A percentile compares a stretch with the other conserved stretches of the same genome.
Evolutionary conservation across 495 filamentous ascomycete species (phyloP).

Genomic region (Penicillium coprophilum): DNA sequence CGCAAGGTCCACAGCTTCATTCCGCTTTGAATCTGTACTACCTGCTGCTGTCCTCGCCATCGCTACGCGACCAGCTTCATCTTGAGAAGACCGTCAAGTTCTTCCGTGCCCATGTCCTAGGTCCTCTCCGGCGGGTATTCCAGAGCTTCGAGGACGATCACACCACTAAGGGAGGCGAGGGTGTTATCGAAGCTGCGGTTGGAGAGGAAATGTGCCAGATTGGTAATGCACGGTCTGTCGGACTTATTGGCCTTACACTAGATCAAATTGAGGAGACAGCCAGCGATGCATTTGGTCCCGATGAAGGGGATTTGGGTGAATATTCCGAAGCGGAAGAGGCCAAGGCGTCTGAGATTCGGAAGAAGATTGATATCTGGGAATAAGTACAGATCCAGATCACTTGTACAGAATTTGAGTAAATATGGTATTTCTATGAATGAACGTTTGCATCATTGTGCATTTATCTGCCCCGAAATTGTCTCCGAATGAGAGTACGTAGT

Average conservation of each 20-base stretch:
- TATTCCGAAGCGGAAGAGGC: conserved; percentile 36
- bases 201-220: conserved; percentile 41
- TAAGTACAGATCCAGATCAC: conserved; percentile 1
- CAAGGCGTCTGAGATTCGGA: conserved; percentile 30
- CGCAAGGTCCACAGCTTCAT: conserved; percentile 38
- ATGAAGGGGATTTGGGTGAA: conserved; percentile 33
- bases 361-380: conserved; percentile 25
- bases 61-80: conserved; percentile 33
- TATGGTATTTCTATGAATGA: conserved; percentile 2
- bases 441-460: background rate
- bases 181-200: conserved; percentile 39
- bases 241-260: conserved; percentile 36
- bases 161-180: conserved; percentile 39
- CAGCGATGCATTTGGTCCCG: conserved; percentile 34
- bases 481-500: too few species aligned
- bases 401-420: conserved; percentile 2
- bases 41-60: conserved; percentile 39
- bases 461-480: too few species aligned
- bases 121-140: conserved; percentile 35
- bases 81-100: conserved; percentile 39
- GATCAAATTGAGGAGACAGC: conserved; percentile 42
- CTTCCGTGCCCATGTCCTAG: conserved; percentile 42
- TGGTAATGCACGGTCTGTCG: conserved; percentile 42
- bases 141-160: conserved; percentile 40
- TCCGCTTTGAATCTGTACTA: conserved; percentile 49